Conservation (phyloP, 2,329 filamentous ascomycete species). For the Scedosporium dehoogii region DNA sequence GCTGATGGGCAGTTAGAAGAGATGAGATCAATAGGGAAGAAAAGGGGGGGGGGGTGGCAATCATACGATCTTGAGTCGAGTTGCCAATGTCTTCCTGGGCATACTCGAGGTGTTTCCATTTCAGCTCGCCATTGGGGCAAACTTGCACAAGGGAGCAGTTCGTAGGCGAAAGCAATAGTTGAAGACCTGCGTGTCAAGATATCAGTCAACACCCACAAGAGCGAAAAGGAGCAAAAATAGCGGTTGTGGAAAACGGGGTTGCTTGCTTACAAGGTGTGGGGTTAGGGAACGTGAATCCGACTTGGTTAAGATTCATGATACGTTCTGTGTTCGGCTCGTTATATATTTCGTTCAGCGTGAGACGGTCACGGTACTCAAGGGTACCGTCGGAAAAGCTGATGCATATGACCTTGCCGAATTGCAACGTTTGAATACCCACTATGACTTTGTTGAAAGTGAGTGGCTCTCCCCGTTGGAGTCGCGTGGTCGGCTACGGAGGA, state of each 20-base stretch:
- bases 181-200: constrained; percentile 32
- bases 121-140: constrained; percentile 46
- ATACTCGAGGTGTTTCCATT: constrained; percentile 48
- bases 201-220: constrained; percentile 11
- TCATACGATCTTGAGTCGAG: constrained; percentile 37
- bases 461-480: constrained; percentile 57
- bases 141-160: constrained; percentile 48
- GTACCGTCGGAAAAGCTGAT: constrained; percentile 72
- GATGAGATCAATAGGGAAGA: not conserved
- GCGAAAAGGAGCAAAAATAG: not conserved
- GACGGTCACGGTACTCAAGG: constrained; percentile 69
- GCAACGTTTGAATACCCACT: constrained; percentile 56
- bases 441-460: constrained; percentile 62
- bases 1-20: constrained; percentile 23
- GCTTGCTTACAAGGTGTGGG: constrained; percentile 46
- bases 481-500: constrained; percentile 13
- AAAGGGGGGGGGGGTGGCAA: too few species aligned
- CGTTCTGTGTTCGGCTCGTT: constrained; percentile 53
- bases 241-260: not conserved
- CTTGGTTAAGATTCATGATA: constrained; percentile 63
- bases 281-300: constrained; percentile 63
- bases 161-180: constrained; percentile 52
- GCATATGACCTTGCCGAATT: constrained; percentile 61
- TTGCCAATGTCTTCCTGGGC: constrained; percentile 34
- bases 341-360: constrained; percentile 59